Evolutionary conservation across 768 basidiomycete genomes (phyloP).

Genomic region (Clavulina sp.): DNA sequence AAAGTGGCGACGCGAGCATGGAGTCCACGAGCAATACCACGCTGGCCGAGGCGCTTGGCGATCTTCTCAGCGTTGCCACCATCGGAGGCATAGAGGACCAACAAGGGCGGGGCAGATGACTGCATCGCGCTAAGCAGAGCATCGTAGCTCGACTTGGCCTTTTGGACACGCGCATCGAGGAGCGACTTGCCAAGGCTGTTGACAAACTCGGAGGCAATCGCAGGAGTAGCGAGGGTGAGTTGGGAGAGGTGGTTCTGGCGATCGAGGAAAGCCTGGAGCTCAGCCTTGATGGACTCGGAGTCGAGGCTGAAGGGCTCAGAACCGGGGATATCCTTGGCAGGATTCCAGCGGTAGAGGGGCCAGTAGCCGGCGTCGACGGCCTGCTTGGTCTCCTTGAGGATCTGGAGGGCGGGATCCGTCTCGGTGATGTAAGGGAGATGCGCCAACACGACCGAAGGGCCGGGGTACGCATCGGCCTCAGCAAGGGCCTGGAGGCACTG

Average conservation of each 20-base stretch:
- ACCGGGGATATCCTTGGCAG: constrained; percentile 53
- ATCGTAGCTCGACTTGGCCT: constrained; percentile 69
- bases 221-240: constrained; percentile 63
- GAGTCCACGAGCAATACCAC: constrained; percentile 74
- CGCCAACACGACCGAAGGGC: constrained; percentile 83
- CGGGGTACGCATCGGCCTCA: constrained; percentile 80
- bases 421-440: constrained; percentile 83
- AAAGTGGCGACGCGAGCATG: constrained; percentile 56
- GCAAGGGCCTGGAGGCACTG: constrained; percentile 82
- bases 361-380: constrained; percentile 94
- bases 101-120: constrained; percentile 50
- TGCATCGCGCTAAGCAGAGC: constrained; percentile 71
- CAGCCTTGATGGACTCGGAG: constrained; percentile 85
- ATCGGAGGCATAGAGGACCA: constrained; percentile 88
- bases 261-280: constrained; percentile 84
- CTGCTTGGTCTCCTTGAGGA: constrained; percentile 95
- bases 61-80: constrained; percentile 93
- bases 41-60: constrained; percentile 67
- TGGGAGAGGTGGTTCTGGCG: constrained; percentile 93
- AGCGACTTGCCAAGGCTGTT: constrained; percentile 70
- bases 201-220: constrained; percentile 67
- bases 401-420: constrained; percentile 57
- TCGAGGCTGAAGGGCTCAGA: constrained; percentile 84
- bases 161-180: constrained; percentile 63
- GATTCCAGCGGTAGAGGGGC: constrained; percentile 98